Percentiles rank a stretch among this genome's conserved stretches.
phyloP scores from a whole-genome alignment of 176 grass and related monocot genomes.

The Zizania latifolia region DNA sequence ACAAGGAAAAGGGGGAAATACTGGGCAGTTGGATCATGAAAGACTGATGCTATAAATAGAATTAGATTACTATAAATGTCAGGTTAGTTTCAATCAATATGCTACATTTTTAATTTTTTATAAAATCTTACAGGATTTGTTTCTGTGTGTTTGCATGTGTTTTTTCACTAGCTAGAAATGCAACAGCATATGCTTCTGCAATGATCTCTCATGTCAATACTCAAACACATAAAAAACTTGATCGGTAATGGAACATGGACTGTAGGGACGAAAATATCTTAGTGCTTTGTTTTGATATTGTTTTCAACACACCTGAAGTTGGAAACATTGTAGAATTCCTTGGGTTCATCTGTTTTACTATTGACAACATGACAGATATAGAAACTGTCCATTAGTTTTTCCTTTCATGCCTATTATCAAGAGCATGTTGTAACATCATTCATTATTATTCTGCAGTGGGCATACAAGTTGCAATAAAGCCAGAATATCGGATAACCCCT shows the following conservation, averaged over 20 bases:
- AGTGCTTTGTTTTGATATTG: not conserved
- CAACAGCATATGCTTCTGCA: not conserved
- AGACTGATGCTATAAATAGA: not conserved
- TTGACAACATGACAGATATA: not conserved
- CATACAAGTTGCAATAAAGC: slow-evolving; percentile 80
- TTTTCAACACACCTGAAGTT: not conserved
- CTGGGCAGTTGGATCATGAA: not conserved
- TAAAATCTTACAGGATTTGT: not conserved
- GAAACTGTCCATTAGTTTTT: no score
- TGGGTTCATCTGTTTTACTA: not conserved
- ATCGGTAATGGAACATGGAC: not conserved
- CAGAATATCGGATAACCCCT: slow-evolving; percentile 73
- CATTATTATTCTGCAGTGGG: slow-evolving; percentile 43
- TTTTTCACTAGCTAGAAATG: not conserved
- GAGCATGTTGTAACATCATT: not conserved
- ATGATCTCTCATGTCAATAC: not conserved
- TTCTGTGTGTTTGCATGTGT: not conserved
- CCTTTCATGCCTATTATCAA: not conserved
- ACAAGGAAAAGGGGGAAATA: not conserved
- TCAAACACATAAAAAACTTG: not conserved
- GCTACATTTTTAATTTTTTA: not conserved
- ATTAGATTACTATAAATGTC: not conserved
- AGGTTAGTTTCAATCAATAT: not conserved
- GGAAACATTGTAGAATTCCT: not conserved
- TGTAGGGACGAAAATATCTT: not conserved